phyloP scores from a whole-genome alignment of 495 filamentous ascomycete genomes.

The Symbiotaphrina buchneri region DNA sequence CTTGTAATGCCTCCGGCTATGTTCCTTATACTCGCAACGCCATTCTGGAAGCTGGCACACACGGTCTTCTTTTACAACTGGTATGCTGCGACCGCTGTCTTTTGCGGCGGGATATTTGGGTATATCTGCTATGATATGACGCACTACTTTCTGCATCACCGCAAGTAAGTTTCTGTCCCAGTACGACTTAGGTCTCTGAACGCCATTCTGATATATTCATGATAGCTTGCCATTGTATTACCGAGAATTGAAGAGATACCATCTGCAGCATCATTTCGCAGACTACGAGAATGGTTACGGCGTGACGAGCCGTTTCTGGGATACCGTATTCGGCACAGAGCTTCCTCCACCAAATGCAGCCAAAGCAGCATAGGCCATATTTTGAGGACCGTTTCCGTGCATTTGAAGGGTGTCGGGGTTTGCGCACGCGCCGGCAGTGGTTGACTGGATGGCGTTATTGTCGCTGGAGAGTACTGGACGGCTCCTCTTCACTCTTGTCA shows the following conservation, averaged over 20 bases:
- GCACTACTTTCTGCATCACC: conserved; percentile 98
- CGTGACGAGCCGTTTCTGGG: conserved; percentile 97
- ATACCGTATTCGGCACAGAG: conserved; percentile 76
- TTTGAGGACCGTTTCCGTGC: too few relatives aligned
- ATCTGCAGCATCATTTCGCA: conserved; percentile 88
- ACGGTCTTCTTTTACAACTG: conserved; percentile 67
- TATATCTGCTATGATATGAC: conserved; percentile 94
- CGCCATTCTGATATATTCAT: conserved; percentile 5
- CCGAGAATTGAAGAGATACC: conserved; percentile 81
- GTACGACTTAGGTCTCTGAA: background rate
- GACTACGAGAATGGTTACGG: conserved; percentile 97
- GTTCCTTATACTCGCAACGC: conserved; percentile 62
- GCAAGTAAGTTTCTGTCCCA: conserved; percentile 46
- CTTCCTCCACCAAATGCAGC: conserved; percentile 22
- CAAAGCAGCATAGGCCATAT: conserved; percentile 14
- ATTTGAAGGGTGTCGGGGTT: too few relatives aligned
- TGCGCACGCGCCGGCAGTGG: too few relatives aligned
- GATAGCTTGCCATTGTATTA: conserved; percentile 62
- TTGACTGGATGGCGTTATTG: too few relatives aligned
- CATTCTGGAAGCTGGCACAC: conserved; percentile 89
- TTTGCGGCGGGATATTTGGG: conserved; percentile 80
- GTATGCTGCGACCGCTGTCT: conserved; percentile 53
- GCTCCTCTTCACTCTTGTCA: too few relatives aligned
- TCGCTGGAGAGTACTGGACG: too few relatives aligned
- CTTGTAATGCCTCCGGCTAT: conserved; percentile 94